Conservation (phyloP, 768 basidiomycete genomes). For the Mycena filopes region DNA sequence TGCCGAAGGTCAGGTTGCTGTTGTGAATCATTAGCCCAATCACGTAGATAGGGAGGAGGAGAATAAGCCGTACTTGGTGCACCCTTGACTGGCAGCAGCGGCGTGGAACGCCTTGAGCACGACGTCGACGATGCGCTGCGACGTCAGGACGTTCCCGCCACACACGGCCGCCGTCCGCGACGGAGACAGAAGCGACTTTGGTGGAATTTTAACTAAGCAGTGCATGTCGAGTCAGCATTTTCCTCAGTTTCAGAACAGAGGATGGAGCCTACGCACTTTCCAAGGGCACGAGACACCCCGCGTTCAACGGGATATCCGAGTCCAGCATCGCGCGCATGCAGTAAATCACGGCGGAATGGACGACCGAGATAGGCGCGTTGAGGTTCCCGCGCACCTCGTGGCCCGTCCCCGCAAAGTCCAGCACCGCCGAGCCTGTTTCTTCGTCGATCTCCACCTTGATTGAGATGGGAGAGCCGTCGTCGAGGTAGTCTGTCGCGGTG, state of each 20-base stretch:
- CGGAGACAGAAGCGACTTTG: conserved; percentile 82
- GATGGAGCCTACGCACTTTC: conserved; percentile 59
- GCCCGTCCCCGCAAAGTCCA: conserved; percentile 89
- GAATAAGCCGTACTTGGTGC: conserved; percentile 79
- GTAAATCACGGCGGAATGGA: conserved; percentile 89
- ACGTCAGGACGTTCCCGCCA: conserved; percentile 92
- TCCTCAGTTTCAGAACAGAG: not conserved
- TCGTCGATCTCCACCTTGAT: conserved; percentile 84
- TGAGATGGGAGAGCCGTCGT: conserved; percentile 87
- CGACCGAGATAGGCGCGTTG: conserved; percentile 87
- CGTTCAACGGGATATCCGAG: conserved; percentile 90
- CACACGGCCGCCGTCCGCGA: conserved; percentile 91
- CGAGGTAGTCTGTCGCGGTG: conserved; percentile 83
- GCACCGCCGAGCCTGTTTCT: conserved; percentile 75
- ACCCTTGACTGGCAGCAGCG: conserved; percentile 92
- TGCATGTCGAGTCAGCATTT: not conserved
- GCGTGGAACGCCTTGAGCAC: conserved; percentile 93
- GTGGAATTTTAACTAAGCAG: conserved; percentile 76
- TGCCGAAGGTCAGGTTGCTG: conserved; percentile 90
- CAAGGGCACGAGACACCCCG: conserved; percentile 90
- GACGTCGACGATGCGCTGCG: conserved; percentile 94
- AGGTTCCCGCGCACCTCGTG: conserved; percentile 87
- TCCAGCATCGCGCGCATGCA: conserved; percentile 90
- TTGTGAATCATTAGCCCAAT: conserved; percentile 13
- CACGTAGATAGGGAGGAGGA: conserved; percentile 7